These are phyloP conservation scores for Pythium volutum DNA, from an alignment of 352 stramenopile species.

Conservation along the genomic window DNA sequence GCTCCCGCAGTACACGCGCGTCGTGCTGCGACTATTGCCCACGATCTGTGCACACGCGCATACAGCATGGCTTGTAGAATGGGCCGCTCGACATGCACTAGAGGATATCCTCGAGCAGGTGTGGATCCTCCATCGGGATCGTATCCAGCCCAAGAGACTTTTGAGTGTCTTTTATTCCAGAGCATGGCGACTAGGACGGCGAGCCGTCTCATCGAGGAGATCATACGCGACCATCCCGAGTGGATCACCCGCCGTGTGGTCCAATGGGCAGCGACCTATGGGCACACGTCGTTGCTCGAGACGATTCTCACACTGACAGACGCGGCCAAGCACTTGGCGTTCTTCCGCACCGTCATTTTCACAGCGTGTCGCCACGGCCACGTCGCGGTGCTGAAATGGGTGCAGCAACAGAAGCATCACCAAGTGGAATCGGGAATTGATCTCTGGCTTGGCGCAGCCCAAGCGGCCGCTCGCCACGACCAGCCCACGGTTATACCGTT, in stretches of 20 bases:
- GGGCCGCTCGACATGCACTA: slow-evolving; percentile 6
- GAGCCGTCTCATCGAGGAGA: neutral
- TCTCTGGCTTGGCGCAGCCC: neutral
- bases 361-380: slow-evolving; percentile 6
- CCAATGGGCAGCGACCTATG: slow-evolving; percentile 15
- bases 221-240: slow-evolving; percentile 3
- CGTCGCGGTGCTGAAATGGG: neutral
- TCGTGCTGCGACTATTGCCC: neutral
- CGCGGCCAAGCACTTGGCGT: neutral
- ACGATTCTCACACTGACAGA: neutral
- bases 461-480: neutral
- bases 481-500: neutral
- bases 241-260: neutral
- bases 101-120: neutral
- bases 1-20: neutral
- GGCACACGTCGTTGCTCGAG: neutral
- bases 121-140: neutral
- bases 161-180: neutral
- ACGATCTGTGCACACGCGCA: neutral
- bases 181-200: neutral
- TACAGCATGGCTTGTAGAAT: neutral
- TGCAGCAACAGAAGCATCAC: neutral
- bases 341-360: neutral
- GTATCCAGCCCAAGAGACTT: neutral
- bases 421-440: neutral